These are phyloP conservation scores for Ustilago tritici DNA, from an alignment of 1,284 basidiomycete genomes.

Conservation along the genomic window DNA sequence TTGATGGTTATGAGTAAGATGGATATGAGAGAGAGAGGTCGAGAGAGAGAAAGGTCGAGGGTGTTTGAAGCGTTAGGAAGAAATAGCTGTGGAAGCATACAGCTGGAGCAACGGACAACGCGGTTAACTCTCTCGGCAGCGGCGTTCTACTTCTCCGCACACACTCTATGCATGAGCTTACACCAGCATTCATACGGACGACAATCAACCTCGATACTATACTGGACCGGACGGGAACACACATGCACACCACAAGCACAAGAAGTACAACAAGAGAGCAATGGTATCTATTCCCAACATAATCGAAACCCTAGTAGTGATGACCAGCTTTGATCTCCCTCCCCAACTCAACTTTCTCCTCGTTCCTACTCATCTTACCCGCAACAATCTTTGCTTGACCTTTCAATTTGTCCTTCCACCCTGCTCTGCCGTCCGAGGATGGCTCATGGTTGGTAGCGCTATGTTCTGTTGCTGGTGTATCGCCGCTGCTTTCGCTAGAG, in stretches of 20 bases:
- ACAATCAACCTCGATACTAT: neutral
- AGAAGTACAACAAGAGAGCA: neutral
- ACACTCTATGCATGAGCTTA: neutral
- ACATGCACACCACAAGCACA: neutral
- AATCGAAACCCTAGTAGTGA: neutral
- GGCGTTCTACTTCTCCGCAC: neutral
- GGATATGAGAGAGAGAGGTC: neutral
- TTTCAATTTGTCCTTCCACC: constrained; percentile 39
- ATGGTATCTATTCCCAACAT: constrained; percentile 6
- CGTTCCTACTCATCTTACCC: constrained; percentile 35
- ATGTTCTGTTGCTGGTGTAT: neutral
- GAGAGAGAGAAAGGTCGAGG: neutral
- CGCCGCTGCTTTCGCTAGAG: neutral
- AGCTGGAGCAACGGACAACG: constrained; percentile 12
- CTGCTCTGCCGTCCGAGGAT: neutral
- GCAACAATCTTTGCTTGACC: constrained; percentile 45
- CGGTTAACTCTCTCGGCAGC: neutral
- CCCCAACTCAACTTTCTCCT: constrained; percentile 33
- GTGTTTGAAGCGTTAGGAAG: neutral
- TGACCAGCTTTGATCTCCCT: constrained; percentile 31
- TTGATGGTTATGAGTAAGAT: neutral
- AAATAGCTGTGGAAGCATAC: neutral
- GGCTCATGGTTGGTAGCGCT: neutral
- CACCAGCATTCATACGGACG: constrained; percentile 6
- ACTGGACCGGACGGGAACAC: neutral